Conservation (phyloP, 495 filamentous ascomycete genomes). For the Rostrohypoxylon terebratum region DNA sequence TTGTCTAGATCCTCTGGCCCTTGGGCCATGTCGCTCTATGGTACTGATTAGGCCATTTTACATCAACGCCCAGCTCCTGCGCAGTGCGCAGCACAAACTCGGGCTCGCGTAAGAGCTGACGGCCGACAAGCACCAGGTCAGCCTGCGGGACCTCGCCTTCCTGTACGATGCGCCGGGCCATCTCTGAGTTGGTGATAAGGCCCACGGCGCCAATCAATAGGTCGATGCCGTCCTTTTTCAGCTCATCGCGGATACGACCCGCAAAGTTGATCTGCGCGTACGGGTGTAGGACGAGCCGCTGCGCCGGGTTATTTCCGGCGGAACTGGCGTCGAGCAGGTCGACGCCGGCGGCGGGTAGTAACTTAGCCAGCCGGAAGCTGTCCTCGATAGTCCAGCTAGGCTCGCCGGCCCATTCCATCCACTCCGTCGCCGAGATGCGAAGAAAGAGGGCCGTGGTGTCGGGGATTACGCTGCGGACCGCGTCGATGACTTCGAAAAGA, state of each 20-base stretch:
- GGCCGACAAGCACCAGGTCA: slow-evolving; percentile 72
- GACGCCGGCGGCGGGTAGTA: slow-evolving; percentile 73
- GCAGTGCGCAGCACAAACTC: slow-evolving; percentile 73
- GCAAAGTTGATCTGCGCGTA: slow-evolving; percentile 75
- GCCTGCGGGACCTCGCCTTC: slow-evolving; percentile 61
- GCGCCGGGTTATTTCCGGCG: slow-evolving; percentile 71
- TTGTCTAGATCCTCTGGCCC: slow-evolving; percentile 43
- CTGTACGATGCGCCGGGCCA: slow-evolving; percentile 69
- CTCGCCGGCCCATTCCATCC: slow-evolving; percentile 67
- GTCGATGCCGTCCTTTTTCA: slow-evolving; percentile 65
- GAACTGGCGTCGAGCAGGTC: slow-evolving; percentile 82
- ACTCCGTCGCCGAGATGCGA: slow-evolving; percentile 78
- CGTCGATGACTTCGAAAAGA: slow-evolving; percentile 38
- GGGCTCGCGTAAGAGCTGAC: slow-evolving; percentile 75
- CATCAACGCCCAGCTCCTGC: slow-evolving; percentile 67
- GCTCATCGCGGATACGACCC: slow-evolving; percentile 65
- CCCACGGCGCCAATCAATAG: slow-evolving; percentile 80
- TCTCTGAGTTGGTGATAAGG: slow-evolving; percentile 71
- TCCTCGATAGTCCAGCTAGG: slow-evolving; percentile 75
- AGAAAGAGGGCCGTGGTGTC: slow-evolving; percentile 72
- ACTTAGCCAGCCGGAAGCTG: slow-evolving; percentile 70
- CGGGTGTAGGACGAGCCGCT: slow-evolving; percentile 67
- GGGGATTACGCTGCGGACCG: slow-evolving; percentile 52
- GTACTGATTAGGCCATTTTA: slow-evolving; percentile 69
- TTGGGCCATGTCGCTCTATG: slow-evolving; percentile 43